A percentile compares a stretch with the other conserved stretches of the same genome.
These are phyloP conservation scores for Cornus controversa DNA, from an alignment of 148 eudicot genomes.

Conservation along the genomic window DNA sequence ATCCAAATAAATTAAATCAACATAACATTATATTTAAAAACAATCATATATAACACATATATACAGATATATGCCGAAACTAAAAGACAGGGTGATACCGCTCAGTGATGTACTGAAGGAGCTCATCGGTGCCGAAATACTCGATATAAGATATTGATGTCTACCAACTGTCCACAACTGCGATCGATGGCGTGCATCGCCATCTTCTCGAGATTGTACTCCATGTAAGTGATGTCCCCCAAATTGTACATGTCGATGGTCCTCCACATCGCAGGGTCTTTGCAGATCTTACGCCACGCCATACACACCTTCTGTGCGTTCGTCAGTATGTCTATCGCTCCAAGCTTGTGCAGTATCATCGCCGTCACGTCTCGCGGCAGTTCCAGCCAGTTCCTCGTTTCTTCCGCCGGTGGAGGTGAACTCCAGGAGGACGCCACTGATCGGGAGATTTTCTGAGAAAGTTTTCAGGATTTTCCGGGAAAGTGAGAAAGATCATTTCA, in stretches of 20 bases:
- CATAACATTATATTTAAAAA: too few species aligned
- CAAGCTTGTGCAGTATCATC: constrained; percentile 41
- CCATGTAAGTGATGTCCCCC: constrained; percentile 4
- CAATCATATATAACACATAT: neutral
- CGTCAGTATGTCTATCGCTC: constrained; percentile 37
- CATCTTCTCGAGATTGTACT: constrained; percentile 22
- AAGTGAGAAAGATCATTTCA: too few species aligned
- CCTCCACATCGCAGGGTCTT: constrained; percentile 66
- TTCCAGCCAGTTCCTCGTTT: constrained; percentile 49
- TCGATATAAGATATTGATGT: constrained; percentile 32
- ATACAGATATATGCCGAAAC: neutral
- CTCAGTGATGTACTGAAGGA: constrained; percentile 28
- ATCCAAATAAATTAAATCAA: too few species aligned
- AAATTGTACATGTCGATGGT: constrained; percentile 29
- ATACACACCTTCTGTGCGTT: constrained; percentile 56
- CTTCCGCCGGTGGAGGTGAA: constrained; percentile 3
- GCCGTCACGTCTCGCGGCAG: constrained; percentile 53
- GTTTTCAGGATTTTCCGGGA: neutral
- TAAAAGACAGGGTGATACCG: constrained; percentile 24
- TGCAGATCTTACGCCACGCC: constrained; percentile 55
- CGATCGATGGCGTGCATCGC: constrained; percentile 36
- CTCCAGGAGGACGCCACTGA: constrained; percentile 25
- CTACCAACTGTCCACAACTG: constrained; percentile 41
- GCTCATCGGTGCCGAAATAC: constrained; percentile 26
- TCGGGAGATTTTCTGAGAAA: neutral